Evolutionary conservation across 2,329 filamentous ascomycete species (phyloP).

Genomic region (Drechslerella dactyloides): DNA sequence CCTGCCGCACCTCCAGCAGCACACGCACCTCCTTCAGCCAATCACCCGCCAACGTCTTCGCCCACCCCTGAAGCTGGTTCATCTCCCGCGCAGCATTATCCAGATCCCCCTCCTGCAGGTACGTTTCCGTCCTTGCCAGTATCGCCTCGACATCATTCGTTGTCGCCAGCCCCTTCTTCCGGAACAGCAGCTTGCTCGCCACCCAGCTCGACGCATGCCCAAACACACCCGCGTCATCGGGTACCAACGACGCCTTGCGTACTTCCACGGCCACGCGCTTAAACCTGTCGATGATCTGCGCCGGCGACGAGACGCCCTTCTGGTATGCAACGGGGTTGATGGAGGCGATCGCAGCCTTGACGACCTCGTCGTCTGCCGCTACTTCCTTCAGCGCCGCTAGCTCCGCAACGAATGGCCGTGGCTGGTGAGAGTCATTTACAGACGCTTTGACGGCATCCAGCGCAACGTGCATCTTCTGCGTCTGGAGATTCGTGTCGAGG

Average conservation of each 20-base stretch:
- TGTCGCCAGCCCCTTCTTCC: slow-evolving; percentile 82
- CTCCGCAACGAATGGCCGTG: slow-evolving; percentile 87
- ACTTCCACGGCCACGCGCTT: slow-evolving; percentile 89
- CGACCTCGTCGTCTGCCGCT: slow-evolving; percentile 79
- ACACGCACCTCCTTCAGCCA: slow-evolving; percentile 91
- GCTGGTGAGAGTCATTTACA: slow-evolving; percentile 74
- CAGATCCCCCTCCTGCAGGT: slow-evolving; percentile 89
- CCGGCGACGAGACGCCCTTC: slow-evolving; percentile 79
- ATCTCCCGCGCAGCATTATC: slow-evolving; percentile 93
- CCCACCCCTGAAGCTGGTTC: slow-evolving; percentile 91
- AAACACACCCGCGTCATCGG: slow-evolving; percentile 91
- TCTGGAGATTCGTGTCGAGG: slow-evolving; percentile 86
- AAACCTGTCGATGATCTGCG: slow-evolving; percentile 94
- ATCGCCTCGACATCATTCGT: slow-evolving; percentile 94
- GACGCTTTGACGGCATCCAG: slow-evolving; percentile 89
- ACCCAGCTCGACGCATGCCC: slow-evolving; percentile 89
- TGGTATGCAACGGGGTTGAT: slow-evolving; percentile 95
- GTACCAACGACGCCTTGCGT: slow-evolving; percentile 88
- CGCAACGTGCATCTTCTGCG: slow-evolving; percentile 94
- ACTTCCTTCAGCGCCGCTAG: slow-evolving; percentile 94
- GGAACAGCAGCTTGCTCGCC: slow-evolving; percentile 93
- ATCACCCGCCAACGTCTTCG: slow-evolving; percentile 90
- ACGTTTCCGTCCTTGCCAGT: slow-evolving; percentile 83
- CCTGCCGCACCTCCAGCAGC: slow-evolving; percentile 93
- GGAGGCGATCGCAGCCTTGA: slow-evolving; percentile 92